Conservation (phyloP, 345 rosid species). For the Brassica juncea region DNA sequence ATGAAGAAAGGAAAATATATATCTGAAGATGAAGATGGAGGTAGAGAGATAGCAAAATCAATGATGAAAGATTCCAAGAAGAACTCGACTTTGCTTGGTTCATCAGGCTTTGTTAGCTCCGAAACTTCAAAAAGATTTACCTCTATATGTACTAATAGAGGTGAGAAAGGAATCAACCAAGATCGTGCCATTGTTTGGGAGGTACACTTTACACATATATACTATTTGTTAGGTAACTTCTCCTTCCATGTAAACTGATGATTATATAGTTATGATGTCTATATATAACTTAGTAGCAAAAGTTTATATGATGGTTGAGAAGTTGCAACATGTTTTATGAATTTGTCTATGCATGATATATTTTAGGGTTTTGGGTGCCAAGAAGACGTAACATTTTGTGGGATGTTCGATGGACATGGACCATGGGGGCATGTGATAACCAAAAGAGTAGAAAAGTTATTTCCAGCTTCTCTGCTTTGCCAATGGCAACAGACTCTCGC, state of each 20-base stretch:
- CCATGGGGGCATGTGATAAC: conserved; percentile 87
- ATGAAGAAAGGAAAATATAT: conserved; percentile 52
- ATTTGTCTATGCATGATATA: not conserved
- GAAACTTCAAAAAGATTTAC: conserved; percentile 51
- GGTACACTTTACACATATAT: conserved; percentile 43
- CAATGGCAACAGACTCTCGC: conserved; percentile 71
- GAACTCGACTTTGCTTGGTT: conserved; percentile 59
- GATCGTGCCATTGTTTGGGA: conserved; percentile 82
- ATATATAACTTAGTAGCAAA: conserved; percentile 10
- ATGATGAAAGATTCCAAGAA: conserved; percentile 70
- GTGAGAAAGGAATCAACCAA: conserved; percentile 82
- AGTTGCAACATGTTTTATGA: not conserved
- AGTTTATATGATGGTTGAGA: not conserved
- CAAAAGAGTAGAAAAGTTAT: conserved; percentile 55
- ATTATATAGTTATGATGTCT: conserved; percentile 5
- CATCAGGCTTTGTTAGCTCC: conserved; percentile 58
- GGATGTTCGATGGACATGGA: conserved; percentile 95
- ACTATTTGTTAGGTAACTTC: conserved; percentile 20
- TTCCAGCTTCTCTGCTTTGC: conserved; percentile 68
- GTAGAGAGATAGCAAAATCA: conserved; percentile 63
- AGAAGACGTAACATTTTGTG: conserved; percentile 81
- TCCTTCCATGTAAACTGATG: not conserved
- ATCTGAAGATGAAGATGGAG: conserved; percentile 43
- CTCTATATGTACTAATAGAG: conserved; percentile 75
- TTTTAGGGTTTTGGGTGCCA: conserved; percentile 82